Conservation (phyloP, 75 land plant genomes). For the Cunninghamia lanceolata region DNA sequence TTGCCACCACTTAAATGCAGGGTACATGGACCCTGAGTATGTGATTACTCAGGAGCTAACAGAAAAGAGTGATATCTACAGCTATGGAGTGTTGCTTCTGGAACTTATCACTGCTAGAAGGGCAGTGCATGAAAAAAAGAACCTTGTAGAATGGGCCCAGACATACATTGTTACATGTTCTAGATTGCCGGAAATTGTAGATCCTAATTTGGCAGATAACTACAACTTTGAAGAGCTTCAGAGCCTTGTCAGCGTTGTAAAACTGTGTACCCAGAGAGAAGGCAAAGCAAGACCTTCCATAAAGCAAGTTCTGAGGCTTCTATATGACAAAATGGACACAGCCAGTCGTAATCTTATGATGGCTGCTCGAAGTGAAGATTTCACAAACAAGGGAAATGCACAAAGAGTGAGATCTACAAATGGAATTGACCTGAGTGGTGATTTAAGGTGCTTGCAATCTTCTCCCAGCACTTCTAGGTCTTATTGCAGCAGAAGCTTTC, state of each 20-base stretch:
- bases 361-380: conserved; percentile 27
- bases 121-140: conserved; percentile 65
- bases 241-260: conserved; percentile 43
- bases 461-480: conserved; percentile 76
- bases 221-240: conserved; percentile 70
- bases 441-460: conserved; percentile 50
- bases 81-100: conserved; percentile 74
- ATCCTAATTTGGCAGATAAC: conserved; percentile 44
- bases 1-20: conserved; percentile 32
- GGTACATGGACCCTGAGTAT: conserved; percentile 92
- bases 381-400: conserved; percentile 33
- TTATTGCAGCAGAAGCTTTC: conserved; percentile 65
- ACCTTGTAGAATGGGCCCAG: conserved; percentile 79
- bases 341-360: conserved; percentile 31
- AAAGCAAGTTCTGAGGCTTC: conserved; percentile 69
- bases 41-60: conserved; percentile 68
- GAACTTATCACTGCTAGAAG: conserved; percentile 66
- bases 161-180: conserved; percentile 37
- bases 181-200: conserved; percentile 55
- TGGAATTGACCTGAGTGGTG: conserved; percentile 39
- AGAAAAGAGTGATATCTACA: conserved; percentile 82
- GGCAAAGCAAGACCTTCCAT: conserved; percentile 80
- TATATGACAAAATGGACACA: conserved; percentile 66
- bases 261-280: conserved; percentile 75
- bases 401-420: conserved; percentile 12